Base-by-base conservation (phyloP, 768 basidiomycete species). In the Lactarius deliciosus region DNA sequence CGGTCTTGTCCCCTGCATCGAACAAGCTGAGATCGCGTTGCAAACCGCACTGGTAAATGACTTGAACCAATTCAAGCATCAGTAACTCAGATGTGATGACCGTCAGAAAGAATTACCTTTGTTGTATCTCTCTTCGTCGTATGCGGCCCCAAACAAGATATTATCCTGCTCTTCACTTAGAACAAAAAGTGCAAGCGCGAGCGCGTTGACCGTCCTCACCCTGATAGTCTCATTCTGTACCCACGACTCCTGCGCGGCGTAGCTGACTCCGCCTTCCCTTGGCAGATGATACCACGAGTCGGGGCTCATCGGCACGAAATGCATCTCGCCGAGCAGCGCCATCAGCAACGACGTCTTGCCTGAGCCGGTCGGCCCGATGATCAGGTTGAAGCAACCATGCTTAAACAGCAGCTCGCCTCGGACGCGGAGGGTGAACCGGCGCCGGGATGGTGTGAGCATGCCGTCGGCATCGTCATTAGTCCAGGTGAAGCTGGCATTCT, bases 211-310 rank as follows among this genome's bases (percentile, higher is more conserved):
- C 4, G 10, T 6, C 64, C 77, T 56, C 54, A 85, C 87, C 73
- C 78, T 80, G 61, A 92, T 90, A 0, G 89, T 91, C 66, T 89
- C 89, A 69, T 91, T 93, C 74, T 88, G 84, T 2, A 93, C 86
- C 91, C 91, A 96, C 4, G 89, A 86, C 73, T 93, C 91, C 74
- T 96, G 92, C 3, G 89, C 88, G 6, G 89, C 89, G 73, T 91
- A 93, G 3, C 91, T 86, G 45, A 95, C 82, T 5, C 92, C 91
- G 1, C 81, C 81, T 3, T 77, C 77, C 2, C 90, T 79, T 30
- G 92, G 91, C 7, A 94, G 82, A 68, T 84, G 85, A 75, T 82
- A 90, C 82, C 84, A 89, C 0, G 89, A 85, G 53, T 83, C 81
- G 0, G 82, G 78, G 10, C 76, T 73, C 8, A 77, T 77, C 1